phyloP scores from a whole-genome alignment of 208 protist genomes.

The Acanthamoeba rhysodes region DNA sequence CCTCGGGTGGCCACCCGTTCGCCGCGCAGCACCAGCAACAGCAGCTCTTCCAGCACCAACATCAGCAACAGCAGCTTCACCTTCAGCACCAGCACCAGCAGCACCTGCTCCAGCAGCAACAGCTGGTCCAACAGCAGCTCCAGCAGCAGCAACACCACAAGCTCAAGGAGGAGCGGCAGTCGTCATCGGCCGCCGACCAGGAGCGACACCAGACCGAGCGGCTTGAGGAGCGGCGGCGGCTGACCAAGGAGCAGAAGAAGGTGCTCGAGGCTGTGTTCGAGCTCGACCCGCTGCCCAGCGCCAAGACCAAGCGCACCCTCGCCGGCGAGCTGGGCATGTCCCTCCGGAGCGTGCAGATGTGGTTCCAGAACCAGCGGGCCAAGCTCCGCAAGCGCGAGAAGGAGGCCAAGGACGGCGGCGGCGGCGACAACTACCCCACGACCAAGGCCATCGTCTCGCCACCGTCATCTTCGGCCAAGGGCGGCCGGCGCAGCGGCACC shows the following conservation, averaged over 20 bases:
- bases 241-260: conserved; percentile 76
- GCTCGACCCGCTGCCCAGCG: conserved; percentile 79
- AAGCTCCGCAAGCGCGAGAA: conserved; percentile 75
- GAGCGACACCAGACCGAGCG: conserved; percentile 15
- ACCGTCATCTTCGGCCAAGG: neutral
- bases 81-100: neutral
- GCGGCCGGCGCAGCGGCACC: neutral
- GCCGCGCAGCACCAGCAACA: neutral
- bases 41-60: neutral
- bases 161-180: neutral
- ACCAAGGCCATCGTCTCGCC: neutral
- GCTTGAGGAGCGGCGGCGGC: conserved; percentile 77
- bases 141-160: conserved; percentile 28
- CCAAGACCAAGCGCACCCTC: conserved; percentile 71
- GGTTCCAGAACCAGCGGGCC: conserved; percentile 86
- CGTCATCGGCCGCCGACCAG: neutral
- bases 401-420: conserved; percentile 2
- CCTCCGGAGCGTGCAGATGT: conserved; percentile 81
- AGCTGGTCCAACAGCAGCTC: conserved; percentile 6
- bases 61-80: conserved; percentile 9
- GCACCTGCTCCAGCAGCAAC: conserved; percentile 1
- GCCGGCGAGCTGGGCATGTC: conserved; percentile 84
- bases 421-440: neutral
- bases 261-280: conserved; percentile 84
- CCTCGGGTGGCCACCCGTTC: neutral